Evolutionary conservation across 106 monocot species (phyloP).

Genomic region (Vanilla planifolia): DNA sequence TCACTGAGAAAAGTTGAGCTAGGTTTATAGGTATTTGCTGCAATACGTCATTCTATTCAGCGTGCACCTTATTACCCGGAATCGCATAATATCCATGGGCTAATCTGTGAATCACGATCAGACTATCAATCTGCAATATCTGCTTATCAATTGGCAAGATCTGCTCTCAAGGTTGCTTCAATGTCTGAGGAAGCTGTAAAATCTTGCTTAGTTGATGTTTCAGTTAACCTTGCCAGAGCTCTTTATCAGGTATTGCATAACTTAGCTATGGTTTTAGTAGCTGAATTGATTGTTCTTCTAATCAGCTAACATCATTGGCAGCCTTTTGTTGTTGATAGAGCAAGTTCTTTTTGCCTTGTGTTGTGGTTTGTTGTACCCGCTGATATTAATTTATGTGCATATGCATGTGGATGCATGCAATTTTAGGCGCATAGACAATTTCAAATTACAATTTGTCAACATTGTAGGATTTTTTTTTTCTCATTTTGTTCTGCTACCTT

Average conservation of each 20-base stretch:
- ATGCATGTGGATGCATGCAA: neutral
- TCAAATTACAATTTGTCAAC: neutral
- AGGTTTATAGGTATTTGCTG: constrained; percentile 55
- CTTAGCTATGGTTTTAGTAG: neutral
- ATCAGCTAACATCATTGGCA: neutral
- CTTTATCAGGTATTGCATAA: constrained; percentile 58
- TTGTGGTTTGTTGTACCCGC: neutral
- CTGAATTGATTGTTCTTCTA: neutral
- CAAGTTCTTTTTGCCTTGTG: too few relatives aligned
- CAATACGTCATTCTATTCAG: constrained; percentile 73
- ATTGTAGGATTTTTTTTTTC: neutral
- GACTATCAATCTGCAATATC: constrained; percentile 70
- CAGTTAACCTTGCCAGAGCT: constrained; percentile 84
- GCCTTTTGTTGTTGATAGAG: neutral
- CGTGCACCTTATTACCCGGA: constrained; percentile 69
- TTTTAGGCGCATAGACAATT: neutral
- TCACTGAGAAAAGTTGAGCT: neutral
- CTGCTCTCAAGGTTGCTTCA: constrained; percentile 22
- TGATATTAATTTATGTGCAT: neutral
- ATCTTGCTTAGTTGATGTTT: constrained; percentile 41
- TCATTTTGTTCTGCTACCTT: neutral
- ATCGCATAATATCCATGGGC: constrained; percentile 83
- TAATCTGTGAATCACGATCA: constrained; percentile 65
- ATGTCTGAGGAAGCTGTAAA: constrained; percentile 12
- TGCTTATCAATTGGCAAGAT: constrained; percentile 50